Conservation (phyloP, 257 asterid genomes). For the Jasminum sambac region DNA sequence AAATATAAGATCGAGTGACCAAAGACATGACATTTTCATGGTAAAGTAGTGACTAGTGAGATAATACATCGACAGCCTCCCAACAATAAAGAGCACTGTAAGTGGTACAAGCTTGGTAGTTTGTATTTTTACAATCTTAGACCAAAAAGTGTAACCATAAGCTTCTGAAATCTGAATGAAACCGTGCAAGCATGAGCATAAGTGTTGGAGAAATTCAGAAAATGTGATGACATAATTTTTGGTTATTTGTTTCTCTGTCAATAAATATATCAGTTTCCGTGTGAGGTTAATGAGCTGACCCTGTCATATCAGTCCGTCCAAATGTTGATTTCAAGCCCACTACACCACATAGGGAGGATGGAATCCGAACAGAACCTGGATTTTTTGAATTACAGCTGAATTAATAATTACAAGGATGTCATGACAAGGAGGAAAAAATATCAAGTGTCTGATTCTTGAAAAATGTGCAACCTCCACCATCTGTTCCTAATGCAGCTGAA, state of each 20-base stretch:
- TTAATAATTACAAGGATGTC: conserved; percentile 20
- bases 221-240: background rate
- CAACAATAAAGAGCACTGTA: background rate
- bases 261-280: conserved; percentile 17
- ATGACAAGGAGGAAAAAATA: conserved; percentile 14
- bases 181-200: background rate
- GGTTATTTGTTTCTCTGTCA: background rate
- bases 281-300: conserved; percentile 50
- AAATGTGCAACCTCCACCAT: conserved; percentile 93
- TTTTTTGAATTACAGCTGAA: conserved; percentile 25
- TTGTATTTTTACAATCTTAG: background rate
- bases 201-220: background rate
- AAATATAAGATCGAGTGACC: conserved; percentile 17
- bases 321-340: conserved; percentile 95
- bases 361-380: conserved; percentile 94
- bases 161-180: background rate
- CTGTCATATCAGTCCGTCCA: conserved; percentile 79
- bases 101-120: background rate
- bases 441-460: conserved; percentile 26
- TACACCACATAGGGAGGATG: conserved; percentile 94
- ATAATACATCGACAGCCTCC: background rate
- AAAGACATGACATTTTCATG: conserved; percentile 15
- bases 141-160: background rate
- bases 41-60: no score
- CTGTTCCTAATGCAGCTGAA: conserved; percentile 97